Conservation (phyloP, 345 rosid genomes). For the Melaleuca quinquenervia region DNA sequence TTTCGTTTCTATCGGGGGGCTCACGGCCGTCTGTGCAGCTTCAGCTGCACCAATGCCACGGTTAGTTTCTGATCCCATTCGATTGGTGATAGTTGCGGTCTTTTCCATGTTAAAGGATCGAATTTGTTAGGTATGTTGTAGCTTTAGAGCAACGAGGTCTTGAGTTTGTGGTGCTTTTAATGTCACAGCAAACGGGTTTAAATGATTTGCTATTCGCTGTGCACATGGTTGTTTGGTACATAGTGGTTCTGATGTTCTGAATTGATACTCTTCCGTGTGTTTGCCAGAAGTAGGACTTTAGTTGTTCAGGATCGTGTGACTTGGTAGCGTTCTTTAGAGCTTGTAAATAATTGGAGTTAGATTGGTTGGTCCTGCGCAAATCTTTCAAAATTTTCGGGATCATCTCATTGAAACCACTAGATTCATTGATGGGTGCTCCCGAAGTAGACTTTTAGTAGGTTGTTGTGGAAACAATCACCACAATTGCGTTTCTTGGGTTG, state of each 20-base stretch:
- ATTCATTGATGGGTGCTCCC: not conserved
- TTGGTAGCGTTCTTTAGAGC: not conserved
- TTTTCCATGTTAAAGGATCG: not conserved
- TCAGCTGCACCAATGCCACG: constrained; percentile 98
- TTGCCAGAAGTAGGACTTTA: not conserved
- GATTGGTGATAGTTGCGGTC: not conserved
- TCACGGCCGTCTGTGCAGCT: constrained; percentile 87
- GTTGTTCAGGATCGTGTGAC: accelerated
- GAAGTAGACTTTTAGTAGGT: not conserved
- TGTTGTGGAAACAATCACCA: not conserved
- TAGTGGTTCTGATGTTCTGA: not conserved
- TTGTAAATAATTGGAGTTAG: not conserved
- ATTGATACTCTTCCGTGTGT: not conserved
- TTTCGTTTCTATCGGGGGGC: constrained; percentile 85
- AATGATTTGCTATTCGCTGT: not conserved
- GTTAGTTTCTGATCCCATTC: constrained; percentile 21
- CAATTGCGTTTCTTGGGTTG: not conserved
- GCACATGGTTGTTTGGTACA: not conserved
- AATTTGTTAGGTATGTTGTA: not conserved
- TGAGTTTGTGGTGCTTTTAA: not conserved
- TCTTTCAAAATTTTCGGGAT: accelerated
- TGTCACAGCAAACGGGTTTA: not conserved
- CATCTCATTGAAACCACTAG: accelerated
- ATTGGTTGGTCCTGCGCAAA: not conserved
- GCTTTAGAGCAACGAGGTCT: not conserved